These are phyloP conservation scores for Myxozyma sirexii DNA, from an alignment of 805 yeast species.

Conservation along the genomic window DNA sequence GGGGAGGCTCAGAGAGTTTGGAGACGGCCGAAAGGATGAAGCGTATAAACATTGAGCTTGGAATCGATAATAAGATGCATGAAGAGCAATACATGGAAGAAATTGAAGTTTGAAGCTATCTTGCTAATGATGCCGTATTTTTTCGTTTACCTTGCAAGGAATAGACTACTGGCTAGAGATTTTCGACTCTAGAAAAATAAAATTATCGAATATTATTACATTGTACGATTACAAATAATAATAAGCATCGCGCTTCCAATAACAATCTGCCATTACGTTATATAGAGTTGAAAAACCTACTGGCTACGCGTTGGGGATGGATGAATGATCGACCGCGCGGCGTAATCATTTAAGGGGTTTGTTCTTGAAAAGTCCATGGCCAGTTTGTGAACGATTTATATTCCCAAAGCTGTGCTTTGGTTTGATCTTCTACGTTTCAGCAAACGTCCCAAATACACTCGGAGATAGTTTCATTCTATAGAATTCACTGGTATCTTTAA, in stretches of 20 bases:
- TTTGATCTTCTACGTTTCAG: too few relatives aligned
- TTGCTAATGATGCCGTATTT: neutral
- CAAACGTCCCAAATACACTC: too few relatives aligned
- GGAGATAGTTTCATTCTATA: too few relatives aligned
- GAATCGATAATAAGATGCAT: neutral
- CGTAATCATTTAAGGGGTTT: too few relatives aligned
- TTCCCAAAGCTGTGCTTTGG: too few relatives aligned
- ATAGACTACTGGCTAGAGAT: constrained; percentile 6
- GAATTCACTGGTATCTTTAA: too few relatives aligned
- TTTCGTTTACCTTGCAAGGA: neutral
- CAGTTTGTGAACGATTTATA: too few relatives aligned
- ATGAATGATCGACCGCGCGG: too few relatives aligned
- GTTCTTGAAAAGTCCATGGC: too few relatives aligned
- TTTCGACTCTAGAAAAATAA: constrained; percentile 13
- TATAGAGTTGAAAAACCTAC: too few relatives aligned
- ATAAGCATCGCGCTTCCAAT: too few relatives aligned
- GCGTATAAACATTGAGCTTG: constrained; percentile 18
- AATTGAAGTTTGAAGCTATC: neutral
- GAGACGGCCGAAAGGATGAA: constrained; percentile 26
- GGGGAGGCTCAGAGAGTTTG: constrained; percentile 32
- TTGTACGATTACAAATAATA: neutral
- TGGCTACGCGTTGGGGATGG: too few relatives aligned
- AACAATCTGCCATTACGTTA: neutral
- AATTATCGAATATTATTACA: neutral
- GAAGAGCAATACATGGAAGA: constrained; percentile 7